Evolutionary conservation across 768 basidiomycete genomes (phyloP).

Genomic region (Hericium rajendrae): DNA sequence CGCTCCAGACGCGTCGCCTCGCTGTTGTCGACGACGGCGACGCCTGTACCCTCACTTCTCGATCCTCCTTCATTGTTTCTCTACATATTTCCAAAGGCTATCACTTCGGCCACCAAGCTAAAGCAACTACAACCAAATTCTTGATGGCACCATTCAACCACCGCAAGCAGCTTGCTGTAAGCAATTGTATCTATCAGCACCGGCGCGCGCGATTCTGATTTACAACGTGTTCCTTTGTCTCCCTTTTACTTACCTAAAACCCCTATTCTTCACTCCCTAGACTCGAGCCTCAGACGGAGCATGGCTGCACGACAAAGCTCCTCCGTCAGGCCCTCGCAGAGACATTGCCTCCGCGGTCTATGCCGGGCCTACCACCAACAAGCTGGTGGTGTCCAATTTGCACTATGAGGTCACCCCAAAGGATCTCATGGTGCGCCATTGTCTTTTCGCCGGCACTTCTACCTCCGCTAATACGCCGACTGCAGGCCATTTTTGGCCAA

Average conservation of each 20-base stretch:
- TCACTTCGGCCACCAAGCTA: neutral
- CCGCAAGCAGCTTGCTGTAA: neutral
- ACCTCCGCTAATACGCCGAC: neutral
- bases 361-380: constrained; percentile 2
- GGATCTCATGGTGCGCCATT: constrained; percentile 68
- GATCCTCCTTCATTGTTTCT: neutral
- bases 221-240: neutral
- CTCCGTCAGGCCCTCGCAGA: neutral
- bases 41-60: neutral
- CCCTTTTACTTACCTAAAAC: no score
- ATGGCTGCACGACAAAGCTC: neutral
- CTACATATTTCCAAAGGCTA: neutral
- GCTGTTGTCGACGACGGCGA: neutral
- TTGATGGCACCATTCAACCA: neutral
- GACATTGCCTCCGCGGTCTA: neutral
- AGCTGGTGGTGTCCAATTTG: constrained; percentile 74
- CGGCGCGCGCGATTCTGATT: neutral
- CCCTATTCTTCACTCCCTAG: neutral
- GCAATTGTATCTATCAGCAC: neutral
- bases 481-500: constrained; percentile 80
- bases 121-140: neutral
- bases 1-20: neutral
- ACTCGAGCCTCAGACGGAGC: neutral
- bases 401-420: constrained; percentile 88
- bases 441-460: neutral